Conservation (phyloP, 176 grass and related monocot species). For the Panicum miliaceum region DNA sequence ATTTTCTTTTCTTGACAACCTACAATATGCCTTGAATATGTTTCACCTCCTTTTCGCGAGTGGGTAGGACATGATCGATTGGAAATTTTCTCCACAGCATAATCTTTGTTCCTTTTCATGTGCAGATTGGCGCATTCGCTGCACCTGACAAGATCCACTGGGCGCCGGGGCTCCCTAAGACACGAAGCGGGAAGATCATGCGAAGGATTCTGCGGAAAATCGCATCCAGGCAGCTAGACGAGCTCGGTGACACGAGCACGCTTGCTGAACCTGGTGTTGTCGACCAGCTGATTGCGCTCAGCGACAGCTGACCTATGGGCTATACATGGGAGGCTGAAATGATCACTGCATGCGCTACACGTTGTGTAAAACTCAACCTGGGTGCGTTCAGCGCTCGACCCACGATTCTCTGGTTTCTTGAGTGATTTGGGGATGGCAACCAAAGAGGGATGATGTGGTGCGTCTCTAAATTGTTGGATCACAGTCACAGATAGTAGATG, state of each 20-base stretch:
- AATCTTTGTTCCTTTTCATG: background rate
- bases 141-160: slow-evolving; percentile 98
- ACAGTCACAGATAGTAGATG: background rate
- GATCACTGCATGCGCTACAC: background rate
- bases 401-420: background rate
- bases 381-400: background rate
- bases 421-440: background rate
- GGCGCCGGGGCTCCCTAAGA: slow-evolving; percentile 97
- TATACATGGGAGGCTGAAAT: background rate
- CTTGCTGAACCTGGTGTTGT: slow-evolving; percentile 89
- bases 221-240: slow-evolving; percentile 81
- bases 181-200: slow-evolving; percentile 99
- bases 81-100: background rate
- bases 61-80: background rate
- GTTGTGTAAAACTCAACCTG: background rate
- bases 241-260: slow-evolving; percentile 98
- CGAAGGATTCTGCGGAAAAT: slow-evolving; percentile 93
- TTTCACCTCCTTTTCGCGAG: background rate
- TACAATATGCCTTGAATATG: background rate
- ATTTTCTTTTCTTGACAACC: background rate
- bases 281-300: slow-evolving; percentile 78
- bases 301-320: slow-evolving; percentile 48
- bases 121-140: slow-evolving; percentile 95
- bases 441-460: slow-evolving; percentile 8
- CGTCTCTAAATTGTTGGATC: slow-evolving; percentile 39